Evolutionary conservation across 192 early-diverging fungal species (phyloP).

Genomic region (Paraglomus occultum): DNA sequence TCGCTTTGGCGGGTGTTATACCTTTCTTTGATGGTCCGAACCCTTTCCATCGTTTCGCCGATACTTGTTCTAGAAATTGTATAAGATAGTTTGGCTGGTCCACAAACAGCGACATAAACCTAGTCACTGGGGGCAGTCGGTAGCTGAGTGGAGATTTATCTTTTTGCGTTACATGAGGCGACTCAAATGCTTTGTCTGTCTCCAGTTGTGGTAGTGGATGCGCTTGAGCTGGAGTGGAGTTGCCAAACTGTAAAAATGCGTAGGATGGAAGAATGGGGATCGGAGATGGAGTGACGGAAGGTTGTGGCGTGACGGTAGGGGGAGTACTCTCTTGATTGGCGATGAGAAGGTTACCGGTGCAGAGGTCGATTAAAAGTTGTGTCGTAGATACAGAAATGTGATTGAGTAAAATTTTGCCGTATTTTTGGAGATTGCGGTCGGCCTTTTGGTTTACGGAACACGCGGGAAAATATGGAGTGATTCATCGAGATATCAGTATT

Average conservation of each 20-base stretch:
- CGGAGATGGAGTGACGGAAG: conserved; percentile 6
- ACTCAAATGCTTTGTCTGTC: conserved; percentile 19
- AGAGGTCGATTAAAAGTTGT: conserved; percentile 53
- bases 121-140: conserved; percentile 52
- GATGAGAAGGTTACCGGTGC: conserved; percentile 34
- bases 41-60: conserved; percentile 69
- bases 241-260: conserved; percentile 40
- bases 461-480: neutral
- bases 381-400: conserved; percentile 55
- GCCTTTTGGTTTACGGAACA: conserved; percentile 29
- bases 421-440: conserved; percentile 56
- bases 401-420: conserved; percentile 53
- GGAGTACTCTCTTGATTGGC: neutral
- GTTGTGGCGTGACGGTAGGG: neutral
- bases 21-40: conserved; percentile 16
- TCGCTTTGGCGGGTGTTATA: conserved; percentile 24
- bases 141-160: conserved; percentile 35
- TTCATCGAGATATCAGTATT: neutral
- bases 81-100: conserved; percentile 77
- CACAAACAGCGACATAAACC: conserved; percentile 89
- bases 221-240: conserved; percentile 3
- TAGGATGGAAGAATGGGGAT: conserved; percentile 32
- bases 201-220: conserved; percentile 13
- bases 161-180: conserved; percentile 14
- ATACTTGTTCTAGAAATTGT: conserved; percentile 81